phyloP scores from a whole-genome alignment of 148 eudicot genomes.

The Nepenthes mirabilis region DNA sequence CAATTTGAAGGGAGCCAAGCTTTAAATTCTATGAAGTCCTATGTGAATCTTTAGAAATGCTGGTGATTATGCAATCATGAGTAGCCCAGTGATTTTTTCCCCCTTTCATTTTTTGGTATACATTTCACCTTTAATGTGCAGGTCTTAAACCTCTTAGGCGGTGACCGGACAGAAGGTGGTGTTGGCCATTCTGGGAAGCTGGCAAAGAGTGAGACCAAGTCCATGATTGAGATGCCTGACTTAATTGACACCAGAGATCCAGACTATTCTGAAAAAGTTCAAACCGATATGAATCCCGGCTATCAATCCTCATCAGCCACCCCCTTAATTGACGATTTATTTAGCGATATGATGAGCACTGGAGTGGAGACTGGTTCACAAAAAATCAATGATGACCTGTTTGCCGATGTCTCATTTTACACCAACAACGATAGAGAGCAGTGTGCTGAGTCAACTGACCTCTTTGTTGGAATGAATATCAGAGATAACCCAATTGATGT shows the following conservation, averaged over 20 bases:
- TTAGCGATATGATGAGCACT: conserved; percentile 38
- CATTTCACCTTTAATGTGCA: conserved; percentile 19
- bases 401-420: conserved; percentile 88
- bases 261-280: conserved; percentile 24
- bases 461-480: conserved; percentile 67
- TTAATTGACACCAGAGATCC: conserved; percentile 71
- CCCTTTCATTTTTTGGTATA: conserved; percentile 1
- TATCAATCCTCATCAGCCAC: conserved; percentile 21
- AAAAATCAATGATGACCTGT: conserved; percentile 63
- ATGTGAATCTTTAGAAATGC: too few relatives aligned
- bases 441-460: conserved; percentile 20
- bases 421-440: conserved; percentile 32
- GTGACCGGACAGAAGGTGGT: conserved; percentile 30
- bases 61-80: not conserved
- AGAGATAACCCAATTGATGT: conserved; percentile 31
- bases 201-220: conserved; percentile 21
- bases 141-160: conserved; percentile 71
- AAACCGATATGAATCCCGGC: conserved; percentile 20
- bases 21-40: too few relatives aligned
- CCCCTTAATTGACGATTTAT: conserved; percentile 62
- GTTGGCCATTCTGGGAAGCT: conserved; percentile 28
- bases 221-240: conserved; percentile 57
- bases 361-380: conserved; percentile 29
- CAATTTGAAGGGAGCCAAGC: too few relatives aligned
- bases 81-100: not conserved